phyloP scores from a whole-genome alignment of 805 yeast genomes.

The Candida railenensis region DNA sequence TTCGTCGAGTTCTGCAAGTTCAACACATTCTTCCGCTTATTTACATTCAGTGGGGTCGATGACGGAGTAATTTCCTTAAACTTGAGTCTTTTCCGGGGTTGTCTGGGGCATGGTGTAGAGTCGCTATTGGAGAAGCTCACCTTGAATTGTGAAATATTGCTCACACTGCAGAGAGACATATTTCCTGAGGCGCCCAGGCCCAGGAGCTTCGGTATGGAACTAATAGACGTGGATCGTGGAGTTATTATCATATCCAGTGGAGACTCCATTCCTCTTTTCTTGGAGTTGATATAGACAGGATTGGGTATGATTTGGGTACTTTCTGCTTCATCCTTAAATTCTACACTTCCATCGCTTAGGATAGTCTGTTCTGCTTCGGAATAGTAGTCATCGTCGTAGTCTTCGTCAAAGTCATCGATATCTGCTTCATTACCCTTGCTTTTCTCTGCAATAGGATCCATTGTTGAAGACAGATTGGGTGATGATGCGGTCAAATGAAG shows the following conservation, averaged over 20 bases:
- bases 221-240: constrained; percentile 11
- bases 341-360: constrained; percentile 9
- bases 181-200: constrained; percentile 7
- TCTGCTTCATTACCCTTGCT: not conserved
- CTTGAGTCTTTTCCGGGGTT: constrained; percentile 37
- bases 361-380: constrained; percentile 7
- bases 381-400: constrained; percentile 1
- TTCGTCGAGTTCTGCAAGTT: constrained; percentile 32
- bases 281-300: constrained; percentile 21
- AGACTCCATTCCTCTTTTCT: constrained; percentile 26
- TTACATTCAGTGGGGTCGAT: constrained; percentile 12
- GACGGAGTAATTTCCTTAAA: constrained; percentile 25
- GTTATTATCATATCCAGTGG: constrained; percentile 27
- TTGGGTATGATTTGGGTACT: not conserved
- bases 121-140: constrained; percentile 34
- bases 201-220: constrained; percentile 2
- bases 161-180: constrained; percentile 19
- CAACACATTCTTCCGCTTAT: constrained; percentile 20
- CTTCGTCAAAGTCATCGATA: not conserved
- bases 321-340: constrained; percentile 8
- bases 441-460: not conserved
- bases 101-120: constrained; percentile 44
- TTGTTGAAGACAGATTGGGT: not conserved
- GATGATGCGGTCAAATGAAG: constrained; percentile 21
- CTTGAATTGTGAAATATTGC: constrained; percentile 14